Base-by-base conservation (phyloP, 202 grass and related monocot species). In the Saccharum hybrid region DNA sequence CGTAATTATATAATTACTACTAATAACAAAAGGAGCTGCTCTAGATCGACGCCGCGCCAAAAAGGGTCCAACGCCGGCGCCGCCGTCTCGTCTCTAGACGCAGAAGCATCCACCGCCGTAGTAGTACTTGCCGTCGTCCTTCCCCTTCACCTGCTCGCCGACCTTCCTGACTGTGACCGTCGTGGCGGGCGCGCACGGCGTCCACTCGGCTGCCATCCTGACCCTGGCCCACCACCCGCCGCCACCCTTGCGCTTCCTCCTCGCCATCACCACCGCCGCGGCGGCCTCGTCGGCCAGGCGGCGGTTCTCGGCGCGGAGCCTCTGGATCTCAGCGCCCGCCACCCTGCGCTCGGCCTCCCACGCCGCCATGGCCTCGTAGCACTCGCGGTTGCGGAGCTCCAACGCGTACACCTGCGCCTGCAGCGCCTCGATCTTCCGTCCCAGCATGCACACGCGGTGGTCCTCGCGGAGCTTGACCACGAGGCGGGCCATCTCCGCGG, bases 391-490 rank as follows among this genome's bases (percentile, higher is more conserved):
- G 5, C 92, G 88, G 67, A 91, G 80, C 93, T 98, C 93, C 28
- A 98, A 83, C 2, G 68, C 86, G 80, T 92, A 94, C 60, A 98
- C 89, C 80, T 93, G 95, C 61, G 85, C 82, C 82, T 91, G 92
- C 31, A 98, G 82, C 48, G 86, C 82, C 90, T 98, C 95, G 39
- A 91, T 79, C 66, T 82, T 90, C n/a, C 95, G 85, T 0, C 92
- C 92, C 19, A 98, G 85, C 69, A 93, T 71, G 90, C 95, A 91
- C 36, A 83, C 90, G 3, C 92, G 88, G 68, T 94, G 96, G 46
- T 96, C 93, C 88, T 99, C 93, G 10, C 93, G 85, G 33, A 98
- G 87, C 91, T 90, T 96, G 9, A 94, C 93, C 36, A 92, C 88
- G 16, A 90, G 63, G 1, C 91, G 49, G 23, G 91, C 95, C 85